Base-by-base conservation (phyloP, 352 stramenopile species). In the Phytopythium ostracodes region DNA sequence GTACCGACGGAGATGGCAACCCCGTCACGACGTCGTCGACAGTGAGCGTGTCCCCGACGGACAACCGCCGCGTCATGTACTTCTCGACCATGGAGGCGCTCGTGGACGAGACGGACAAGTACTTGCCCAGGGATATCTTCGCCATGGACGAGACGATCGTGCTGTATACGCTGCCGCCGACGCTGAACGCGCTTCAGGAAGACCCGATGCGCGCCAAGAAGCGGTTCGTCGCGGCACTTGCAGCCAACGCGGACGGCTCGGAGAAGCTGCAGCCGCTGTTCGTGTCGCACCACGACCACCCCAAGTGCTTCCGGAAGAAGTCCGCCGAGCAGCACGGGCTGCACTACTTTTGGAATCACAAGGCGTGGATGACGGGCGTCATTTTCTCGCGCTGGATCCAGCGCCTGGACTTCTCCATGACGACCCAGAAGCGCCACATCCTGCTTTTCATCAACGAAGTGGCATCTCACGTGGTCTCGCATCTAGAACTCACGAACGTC, bases 311-410 rank as follows among this genome's bases (percentile, higher is more conserved):
- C 64, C 70, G 72, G 4, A 89, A 87, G 46, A 91, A 91, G 38
- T 77, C 70, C n/a, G 77, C 85, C 1, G 83, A 92, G 63, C 78
- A 92, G 70, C 78, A 92, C 56, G 80, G 76, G 18, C 67, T 94
- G 33, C 82, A 92, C 65, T 94, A 94, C 73, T 90, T 90, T 59
- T 87, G 67, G 70, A 94, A 94, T 70, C 75, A 75, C 64, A 91
- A 91, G 61, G 82, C 83, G 18, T 91, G 82, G 81, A 86, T 94
- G 77, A 94, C 83, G 7, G 85, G 84, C 12, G 81, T 92, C 12
- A 86, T 92, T 52, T 94, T 94, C 63, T 91, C 84, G 31, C 80
- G 83, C 22, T 94, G 81, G 83, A 71, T 94, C 36, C 81, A 92
- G 65, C 81, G 82, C 14, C 66, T 94, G 11, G 84, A 94, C 64